These are phyloP conservation scores for Mucor plumbeus DNA, from an alignment of 371 early-diverging fungal genomes.

Conservation along the genomic window DNA sequence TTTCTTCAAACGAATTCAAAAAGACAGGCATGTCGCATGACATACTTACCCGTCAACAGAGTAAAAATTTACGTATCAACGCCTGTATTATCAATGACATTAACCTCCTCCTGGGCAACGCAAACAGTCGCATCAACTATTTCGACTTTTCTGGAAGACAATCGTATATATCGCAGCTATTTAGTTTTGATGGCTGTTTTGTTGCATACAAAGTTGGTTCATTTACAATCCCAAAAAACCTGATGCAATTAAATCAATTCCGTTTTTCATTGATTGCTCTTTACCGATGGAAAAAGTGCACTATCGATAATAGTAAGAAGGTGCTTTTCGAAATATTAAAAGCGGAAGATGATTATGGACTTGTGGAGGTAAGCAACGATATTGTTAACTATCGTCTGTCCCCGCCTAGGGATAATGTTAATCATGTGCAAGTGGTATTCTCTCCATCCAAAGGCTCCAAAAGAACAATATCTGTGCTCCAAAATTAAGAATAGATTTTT, in stretches of 20 bases:
- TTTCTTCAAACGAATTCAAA: slow-evolving; percentile 17
- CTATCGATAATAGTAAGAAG: slow-evolving; percentile 7
- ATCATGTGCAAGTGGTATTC: slow-evolving; percentile 5
- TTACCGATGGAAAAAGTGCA: slow-evolving; percentile 12
- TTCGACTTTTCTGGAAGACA: slow-evolving; percentile 19
- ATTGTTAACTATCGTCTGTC: slow-evolving; percentile 5
- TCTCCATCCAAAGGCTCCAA: slow-evolving; percentile 14
- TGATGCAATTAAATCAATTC: slow-evolving; percentile 9
- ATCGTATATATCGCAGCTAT: slow-evolving; percentile 6
- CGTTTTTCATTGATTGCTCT: slow-evolving; percentile 15
- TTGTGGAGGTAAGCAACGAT: slow-evolving; percentile 13
- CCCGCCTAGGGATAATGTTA: slow-evolving; percentile 2
- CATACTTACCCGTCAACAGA: slow-evolving; percentile 8
- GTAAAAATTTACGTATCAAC: slow-evolving; percentile 11
- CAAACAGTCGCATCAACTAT: background rate
- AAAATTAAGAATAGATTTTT: slow-evolving; percentile 7
- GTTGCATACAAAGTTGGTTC: slow-evolving; percentile 5
- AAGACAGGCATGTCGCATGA: background rate
- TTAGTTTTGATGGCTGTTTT: background rate
- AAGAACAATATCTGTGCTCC: slow-evolving; percentile 13
- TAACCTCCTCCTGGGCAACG: slow-evolving; percentile 10
- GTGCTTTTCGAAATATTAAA: background rate
- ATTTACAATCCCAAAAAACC: slow-evolving; percentile 13
- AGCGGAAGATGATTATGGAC: slow-evolving; percentile 9
- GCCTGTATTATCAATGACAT: slow-evolving; percentile 21